Conservation (phyloP, 129 eudicot genomes). For the Sambucus nigra region DNA sequence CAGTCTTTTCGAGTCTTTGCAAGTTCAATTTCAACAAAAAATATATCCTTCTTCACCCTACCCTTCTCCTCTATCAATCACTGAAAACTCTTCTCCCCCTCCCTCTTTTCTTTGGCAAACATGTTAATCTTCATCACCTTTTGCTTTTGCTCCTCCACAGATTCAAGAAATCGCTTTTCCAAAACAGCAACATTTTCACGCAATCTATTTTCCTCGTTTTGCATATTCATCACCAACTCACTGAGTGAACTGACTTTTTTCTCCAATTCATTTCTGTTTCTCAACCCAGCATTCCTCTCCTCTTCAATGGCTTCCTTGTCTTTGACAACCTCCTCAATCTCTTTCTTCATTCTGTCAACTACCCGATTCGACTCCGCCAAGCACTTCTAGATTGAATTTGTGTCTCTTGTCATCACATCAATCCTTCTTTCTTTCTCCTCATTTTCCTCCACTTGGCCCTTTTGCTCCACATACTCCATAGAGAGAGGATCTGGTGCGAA, state of each 20-base stretch:
- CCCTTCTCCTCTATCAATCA: conserved; percentile 31
- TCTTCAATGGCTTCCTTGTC: conserved; percentile 34
- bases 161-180: conserved; percentile 35
- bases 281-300: conserved; percentile 29
- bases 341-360: conserved; percentile 28
- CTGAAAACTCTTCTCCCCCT: conserved; percentile 19
- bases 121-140: conserved; percentile 23
- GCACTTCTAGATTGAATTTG: conserved; percentile 17
- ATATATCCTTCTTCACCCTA: conserved; percentile 27
- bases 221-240: conserved; percentile 30
- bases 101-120: conserved; percentile 42
- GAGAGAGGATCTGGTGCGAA: no score
- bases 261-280: conserved; percentile 34
- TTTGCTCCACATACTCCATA: no score
- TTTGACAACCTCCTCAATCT: conserved; percentile 16
- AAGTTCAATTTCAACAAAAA: conserved; percentile 26
- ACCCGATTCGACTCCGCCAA: conserved; percentile 23
- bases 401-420: conserved; percentile 25
- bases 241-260: conserved; percentile 27
- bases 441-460: conserved; percentile 27
- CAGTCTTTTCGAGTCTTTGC: conserved; percentile 28
- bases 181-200: conserved; percentile 26
- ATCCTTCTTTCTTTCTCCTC: conserved; percentile 23
- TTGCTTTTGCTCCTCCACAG: conserved; percentile 30
- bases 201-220: conserved; percentile 31